Evolutionary conservation across 345 rosid species (phyloP).

Genomic region (Microthlaspi erraticum): DNA sequence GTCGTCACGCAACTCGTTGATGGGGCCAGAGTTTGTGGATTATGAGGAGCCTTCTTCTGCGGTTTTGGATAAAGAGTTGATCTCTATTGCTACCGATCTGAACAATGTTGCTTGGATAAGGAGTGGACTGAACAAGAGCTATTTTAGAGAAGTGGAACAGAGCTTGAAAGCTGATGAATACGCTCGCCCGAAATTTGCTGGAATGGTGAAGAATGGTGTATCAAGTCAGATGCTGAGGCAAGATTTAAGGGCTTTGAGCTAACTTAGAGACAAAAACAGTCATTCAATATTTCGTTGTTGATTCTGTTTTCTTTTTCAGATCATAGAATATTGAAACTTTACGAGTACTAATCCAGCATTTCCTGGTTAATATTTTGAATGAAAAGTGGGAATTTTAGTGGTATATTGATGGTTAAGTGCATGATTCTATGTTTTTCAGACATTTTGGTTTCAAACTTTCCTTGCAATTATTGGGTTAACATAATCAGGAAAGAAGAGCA

Average conservation of each 20-base stretch:
- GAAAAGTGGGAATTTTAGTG: background rate
- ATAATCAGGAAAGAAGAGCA: too few relatives aligned
- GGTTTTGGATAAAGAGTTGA: constrained; percentile 67
- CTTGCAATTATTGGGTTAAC: too few relatives aligned
- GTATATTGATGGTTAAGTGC: background rate
- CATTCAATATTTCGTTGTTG: constrained; percentile 12
- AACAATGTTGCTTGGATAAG: constrained; percentile 77
- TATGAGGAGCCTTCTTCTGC: constrained; percentile 53
- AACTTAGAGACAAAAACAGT: background rate
- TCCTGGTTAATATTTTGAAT: background rate
- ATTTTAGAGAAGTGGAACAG: constrained; percentile 24
- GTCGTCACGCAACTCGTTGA: constrained; percentile 48
- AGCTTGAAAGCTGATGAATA: constrained; percentile 11
- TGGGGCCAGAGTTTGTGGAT: constrained; percentile 82
- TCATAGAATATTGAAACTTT: constrained; percentile 9
- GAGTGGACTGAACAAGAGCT: constrained; percentile 62
- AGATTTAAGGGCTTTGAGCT: constrained; percentile 25
- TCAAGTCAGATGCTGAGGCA: constrained; percentile 31
- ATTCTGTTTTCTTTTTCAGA: background rate
- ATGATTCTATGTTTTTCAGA: background rate
- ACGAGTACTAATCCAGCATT: background rate
- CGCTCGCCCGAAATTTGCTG: constrained; percentile 20
- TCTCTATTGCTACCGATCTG: constrained; percentile 67
- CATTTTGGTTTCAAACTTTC: background rate
- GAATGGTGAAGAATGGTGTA: constrained; percentile 24